These are phyloP conservation scores for Penicillium italicum DNA, from an alignment of 2,329 filamentous ascomycete genomes.

Conservation along the genomic window DNA sequence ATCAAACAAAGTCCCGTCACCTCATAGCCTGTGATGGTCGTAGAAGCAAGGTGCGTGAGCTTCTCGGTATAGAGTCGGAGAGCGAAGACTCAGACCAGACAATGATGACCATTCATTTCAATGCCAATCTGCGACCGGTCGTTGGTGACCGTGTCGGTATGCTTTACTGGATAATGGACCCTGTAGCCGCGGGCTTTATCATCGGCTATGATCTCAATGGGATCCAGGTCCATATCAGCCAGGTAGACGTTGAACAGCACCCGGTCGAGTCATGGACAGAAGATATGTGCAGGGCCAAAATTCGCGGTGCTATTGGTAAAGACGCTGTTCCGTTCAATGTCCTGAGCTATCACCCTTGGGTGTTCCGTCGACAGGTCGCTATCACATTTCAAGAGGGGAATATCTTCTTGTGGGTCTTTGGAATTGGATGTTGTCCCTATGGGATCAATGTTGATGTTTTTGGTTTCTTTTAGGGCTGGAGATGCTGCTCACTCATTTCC, in stretches of 20 bases:
- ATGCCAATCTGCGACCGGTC: slow-evolving; percentile 41
- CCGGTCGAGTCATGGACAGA: slow-evolving; percentile 39
- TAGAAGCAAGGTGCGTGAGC: slow-evolving; percentile 29
- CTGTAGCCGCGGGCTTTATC: slow-evolving; percentile 44
- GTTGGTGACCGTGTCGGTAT: slow-evolving; percentile 43
- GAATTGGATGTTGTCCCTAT: background rate
- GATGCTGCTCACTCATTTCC: slow-evolving; percentile 56
- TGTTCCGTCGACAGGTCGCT: slow-evolving; percentile 43
- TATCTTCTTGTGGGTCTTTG: slow-evolving; percentile 37
- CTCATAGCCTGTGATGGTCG: slow-evolving; percentile 40
- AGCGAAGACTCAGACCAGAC: slow-evolving; percentile 45
- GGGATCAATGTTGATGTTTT: background rate
- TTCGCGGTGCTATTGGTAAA: slow-evolving; percentile 29
- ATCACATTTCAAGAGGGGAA: slow-evolving; percentile 37
- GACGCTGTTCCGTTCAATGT: slow-evolving; percentile 36
- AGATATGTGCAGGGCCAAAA: slow-evolving; percentile 31
- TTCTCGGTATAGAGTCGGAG: slow-evolving; percentile 37
- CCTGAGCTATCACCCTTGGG: slow-evolving; percentile 43
- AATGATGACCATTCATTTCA: slow-evolving; percentile 50
- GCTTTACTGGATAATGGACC: slow-evolving; percentile 47
- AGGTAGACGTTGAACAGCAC: slow-evolving; percentile 41
- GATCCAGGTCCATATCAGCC: slow-evolving; percentile 45
- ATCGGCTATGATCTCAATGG: slow-evolving; percentile 44
- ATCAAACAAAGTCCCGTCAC: slow-evolving; percentile 30
- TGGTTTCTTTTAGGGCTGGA: slow-evolving; percentile 37